Percentiles rank a stretch among this genome's conserved stretches.
These are phyloP conservation scores for Candida sp. DNA, from an alignment of 1,139 yeast genomes.

Conservation along the genomic window DNA sequence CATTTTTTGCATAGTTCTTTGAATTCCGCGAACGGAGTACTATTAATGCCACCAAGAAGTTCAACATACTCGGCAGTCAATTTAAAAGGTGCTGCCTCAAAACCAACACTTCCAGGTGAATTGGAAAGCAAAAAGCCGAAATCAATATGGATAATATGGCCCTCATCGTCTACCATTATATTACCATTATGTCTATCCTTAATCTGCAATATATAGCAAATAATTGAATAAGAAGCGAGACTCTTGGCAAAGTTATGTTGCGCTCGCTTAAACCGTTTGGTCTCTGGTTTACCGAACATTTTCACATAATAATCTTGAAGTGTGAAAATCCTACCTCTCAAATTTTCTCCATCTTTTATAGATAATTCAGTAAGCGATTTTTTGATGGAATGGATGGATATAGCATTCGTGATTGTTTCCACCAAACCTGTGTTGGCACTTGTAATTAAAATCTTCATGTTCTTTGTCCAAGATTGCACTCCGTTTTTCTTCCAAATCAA, in stretches of 20 bases:
- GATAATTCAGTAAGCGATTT: too few species aligned
- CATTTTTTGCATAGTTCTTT: too few species aligned
- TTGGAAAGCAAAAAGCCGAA: conserved; percentile 91
- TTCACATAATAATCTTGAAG: too few species aligned
- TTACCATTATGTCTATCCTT: conserved; percentile 98
- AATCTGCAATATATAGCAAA: conserved; percentile 85
- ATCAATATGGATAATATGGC: conserved; percentile 93
- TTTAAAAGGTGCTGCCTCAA: conserved; percentile 97
- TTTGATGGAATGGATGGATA: conserved; percentile 90
- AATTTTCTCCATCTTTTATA: too few species aligned
- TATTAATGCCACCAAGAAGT: too few species aligned
- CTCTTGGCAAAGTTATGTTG: conserved; percentile 83
- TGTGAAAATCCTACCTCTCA: too few species aligned
- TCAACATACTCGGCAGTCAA: conserved; percentile 86
- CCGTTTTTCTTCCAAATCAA: conserved; percentile 71
- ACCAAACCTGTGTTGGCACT: conserved; percentile 90
- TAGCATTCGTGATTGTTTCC: conserved; percentile 92
- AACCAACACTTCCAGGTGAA: conserved; percentile 94
- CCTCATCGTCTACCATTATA: conserved; percentile 89
- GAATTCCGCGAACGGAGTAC: too few species aligned
- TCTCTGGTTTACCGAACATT: too few species aligned
- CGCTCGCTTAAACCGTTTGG: too few species aligned
- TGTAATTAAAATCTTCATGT: conserved; percentile 88
- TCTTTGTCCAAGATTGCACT: conserved; percentile 83
- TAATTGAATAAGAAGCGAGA: conserved; percentile 83